phyloP scores from a whole-genome alignment of 169 alveolate species.

The Cyclospora cayetanensis region DNA sequence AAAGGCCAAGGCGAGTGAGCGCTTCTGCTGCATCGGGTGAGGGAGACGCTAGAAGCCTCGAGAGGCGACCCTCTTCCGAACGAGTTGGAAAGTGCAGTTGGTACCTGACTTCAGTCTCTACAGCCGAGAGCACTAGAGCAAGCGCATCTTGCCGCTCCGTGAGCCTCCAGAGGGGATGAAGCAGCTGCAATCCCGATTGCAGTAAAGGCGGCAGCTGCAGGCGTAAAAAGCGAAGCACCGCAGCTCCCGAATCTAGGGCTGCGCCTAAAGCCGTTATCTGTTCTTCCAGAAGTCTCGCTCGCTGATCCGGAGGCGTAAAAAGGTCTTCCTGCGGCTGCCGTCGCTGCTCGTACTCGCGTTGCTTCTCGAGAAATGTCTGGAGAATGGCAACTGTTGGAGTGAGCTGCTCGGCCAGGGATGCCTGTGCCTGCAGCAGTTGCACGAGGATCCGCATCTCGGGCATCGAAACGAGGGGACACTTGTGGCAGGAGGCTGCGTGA shows the following conservation, averaged over 20 bases:
- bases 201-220: neutral
- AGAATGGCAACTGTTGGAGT: neutral
- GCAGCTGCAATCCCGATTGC: neutral
- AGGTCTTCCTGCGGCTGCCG: neutral
- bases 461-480: conserved; percentile 13
- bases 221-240: neutral
- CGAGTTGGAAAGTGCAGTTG: neutral
- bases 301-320: too few relatives aligned
- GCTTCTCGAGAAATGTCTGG: neutral
- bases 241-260: neutral
- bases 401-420: conserved; percentile 8
- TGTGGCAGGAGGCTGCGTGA: conserved; percentile 19
- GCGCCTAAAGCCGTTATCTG: neutral
- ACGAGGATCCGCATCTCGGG: neutral
- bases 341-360: neutral
- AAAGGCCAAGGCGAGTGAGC: neutral
- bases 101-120: neutral
- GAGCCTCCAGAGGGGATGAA: conserved; percentile 36
- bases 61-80: neutral
- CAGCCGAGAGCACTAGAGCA: neutral
- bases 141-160: conserved; percentile 3
- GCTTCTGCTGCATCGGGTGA: neutral
- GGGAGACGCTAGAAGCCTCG: neutral
- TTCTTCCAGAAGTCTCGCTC: neutral
- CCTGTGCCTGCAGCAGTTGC: conserved; percentile 61